Evolutionary conservation across 2,329 filamentous ascomycete species (phyloP), one percentile per base, ranked within the genome.

Genomic region (Metarhizium brunneum): DNA sequence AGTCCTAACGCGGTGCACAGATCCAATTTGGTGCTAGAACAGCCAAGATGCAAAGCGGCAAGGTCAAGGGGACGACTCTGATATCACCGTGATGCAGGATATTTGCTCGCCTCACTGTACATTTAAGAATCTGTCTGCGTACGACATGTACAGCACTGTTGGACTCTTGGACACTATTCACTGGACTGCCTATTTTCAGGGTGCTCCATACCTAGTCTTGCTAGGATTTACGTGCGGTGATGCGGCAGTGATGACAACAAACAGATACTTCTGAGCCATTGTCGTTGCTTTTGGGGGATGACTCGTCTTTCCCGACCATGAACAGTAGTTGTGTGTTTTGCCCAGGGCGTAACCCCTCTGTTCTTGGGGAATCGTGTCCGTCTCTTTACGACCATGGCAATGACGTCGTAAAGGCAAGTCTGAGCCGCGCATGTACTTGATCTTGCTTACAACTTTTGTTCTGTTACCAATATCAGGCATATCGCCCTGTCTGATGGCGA

Each of bases 11-110:
- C n/a, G 7, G 30, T 38, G 48, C 18, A 29, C 48, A 86, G 84
- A 91, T 92, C 56, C 89, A 94, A 70, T 94, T 94, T 65, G 89
- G 89, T 14, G 84, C 89, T 3, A 77, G 88, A 61, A 92, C 88
- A 3, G 89, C 89, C 14, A 94, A 92, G 73, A 92, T 92, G 84
- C 85, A 90, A 66, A 81, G 74, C 56, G 80, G 83, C 4, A 82
- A 76, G 64, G 80, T 80, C 13, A 90, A 87, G 64, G 88, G 88
- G 0, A 90, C 88, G 3, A 80, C 83, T 50, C 63, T 81, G 6
- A 76, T 86, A 58, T 62, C 62, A 14, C 71, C 73, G 16, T 78
- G 63, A 77, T 25, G 42, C 14, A 32, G 58, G 54, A 8, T 1
- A 16, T 6, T 6, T 14, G 30, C 11, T 48, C 18, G 25, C 20